Conservation (phyloP, 495 filamentous ascomycete genomes). For the Penicillium soppii region DNA sequence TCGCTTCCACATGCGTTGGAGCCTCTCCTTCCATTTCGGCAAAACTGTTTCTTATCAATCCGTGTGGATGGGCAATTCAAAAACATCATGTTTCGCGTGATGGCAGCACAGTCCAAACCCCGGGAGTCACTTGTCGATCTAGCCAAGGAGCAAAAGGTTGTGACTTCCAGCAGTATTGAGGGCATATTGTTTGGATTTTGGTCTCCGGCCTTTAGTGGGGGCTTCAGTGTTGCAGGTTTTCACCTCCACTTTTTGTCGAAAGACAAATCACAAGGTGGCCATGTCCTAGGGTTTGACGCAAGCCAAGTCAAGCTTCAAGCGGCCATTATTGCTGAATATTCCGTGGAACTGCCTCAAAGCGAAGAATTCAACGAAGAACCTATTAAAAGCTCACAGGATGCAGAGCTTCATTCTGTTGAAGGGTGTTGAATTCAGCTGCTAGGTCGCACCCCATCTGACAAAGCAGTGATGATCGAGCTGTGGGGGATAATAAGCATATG, state of each 20-base stretch:
- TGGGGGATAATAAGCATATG: not conserved
- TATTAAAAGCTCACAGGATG: not conserved
- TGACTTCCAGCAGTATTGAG: conserved; percentile 29
- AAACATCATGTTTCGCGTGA: conserved; percentile 3
- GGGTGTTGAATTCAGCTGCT: not conserved
- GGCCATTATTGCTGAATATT: conserved; percentile 29
- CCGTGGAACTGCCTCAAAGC: conserved; percentile 41
- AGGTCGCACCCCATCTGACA: too few species aligned
- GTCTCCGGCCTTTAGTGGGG: conserved; percentile 45
- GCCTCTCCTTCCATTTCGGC: conserved; percentile 10
- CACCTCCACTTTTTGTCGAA: conserved; percentile 53
- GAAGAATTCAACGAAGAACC: conserved; percentile 31
- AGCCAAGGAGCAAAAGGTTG: conserved; percentile 36
- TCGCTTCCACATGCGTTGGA: conserved; percentile 3
- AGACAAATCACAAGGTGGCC: conserved; percentile 43
- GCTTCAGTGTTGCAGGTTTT: conserved; percentile 49
- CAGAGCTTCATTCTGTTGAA: not conserved
- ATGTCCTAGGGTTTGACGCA: conserved; percentile 45
- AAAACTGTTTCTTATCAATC: conserved; percentile 18
- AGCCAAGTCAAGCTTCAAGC: conserved; percentile 32
- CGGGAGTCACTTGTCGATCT: conserved; percentile 42
- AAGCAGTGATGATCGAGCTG: too few species aligned
- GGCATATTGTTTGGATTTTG: conserved; percentile 51
- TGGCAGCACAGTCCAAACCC: conserved; percentile 9
- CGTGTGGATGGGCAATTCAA: conserved; percentile 1